Evolutionary conservation across 2,329 filamentous ascomycete genomes (phyloP).

Genomic region (Cytospora piceicola): DNA sequence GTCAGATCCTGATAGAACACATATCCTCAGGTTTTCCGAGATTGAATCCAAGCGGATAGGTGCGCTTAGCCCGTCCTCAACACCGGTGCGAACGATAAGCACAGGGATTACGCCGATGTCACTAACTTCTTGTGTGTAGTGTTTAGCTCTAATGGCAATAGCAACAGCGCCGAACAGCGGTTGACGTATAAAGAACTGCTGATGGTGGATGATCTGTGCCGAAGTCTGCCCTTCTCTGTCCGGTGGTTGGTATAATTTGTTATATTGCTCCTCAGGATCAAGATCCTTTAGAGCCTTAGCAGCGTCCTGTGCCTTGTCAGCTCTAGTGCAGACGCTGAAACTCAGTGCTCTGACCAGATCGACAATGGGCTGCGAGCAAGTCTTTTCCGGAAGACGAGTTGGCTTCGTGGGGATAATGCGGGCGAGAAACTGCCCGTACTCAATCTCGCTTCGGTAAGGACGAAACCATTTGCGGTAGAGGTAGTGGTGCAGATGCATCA

Average conservation of each 20-base stretch:
- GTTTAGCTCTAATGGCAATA: not conserved
- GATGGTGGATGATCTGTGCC: not conserved
- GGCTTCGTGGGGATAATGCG: not conserved
- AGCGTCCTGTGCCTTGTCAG: not conserved
- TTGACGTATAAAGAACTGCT: not conserved
- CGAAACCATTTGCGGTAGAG: conserved; percentile 11
- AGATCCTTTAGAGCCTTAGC: not conserved
- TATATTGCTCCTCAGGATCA: not conserved
- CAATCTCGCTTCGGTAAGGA: conserved; percentile 4
- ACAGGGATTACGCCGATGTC: not conserved
- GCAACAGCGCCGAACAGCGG: not conserved
- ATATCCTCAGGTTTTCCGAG: not conserved
- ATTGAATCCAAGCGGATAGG: not conserved
- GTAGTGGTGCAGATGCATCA: conserved; percentile 1
- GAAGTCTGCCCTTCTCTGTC: too few relatives aligned
- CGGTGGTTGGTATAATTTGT: too few relatives aligned
- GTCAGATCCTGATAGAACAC: not conserved
- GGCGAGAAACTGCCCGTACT: not conserved
- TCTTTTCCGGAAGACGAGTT: not conserved
- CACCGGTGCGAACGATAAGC: not conserved
- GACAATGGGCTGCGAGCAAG: not conserved
- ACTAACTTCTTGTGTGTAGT: not conserved
- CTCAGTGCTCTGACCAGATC: not conserved
- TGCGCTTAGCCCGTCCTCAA: not conserved
- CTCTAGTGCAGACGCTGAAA: not conserved